These are phyloP conservation scores for Gastrodia elata DNA, from an alignment of 106 monocot genomes.

Conservation along the genomic window DNA sequence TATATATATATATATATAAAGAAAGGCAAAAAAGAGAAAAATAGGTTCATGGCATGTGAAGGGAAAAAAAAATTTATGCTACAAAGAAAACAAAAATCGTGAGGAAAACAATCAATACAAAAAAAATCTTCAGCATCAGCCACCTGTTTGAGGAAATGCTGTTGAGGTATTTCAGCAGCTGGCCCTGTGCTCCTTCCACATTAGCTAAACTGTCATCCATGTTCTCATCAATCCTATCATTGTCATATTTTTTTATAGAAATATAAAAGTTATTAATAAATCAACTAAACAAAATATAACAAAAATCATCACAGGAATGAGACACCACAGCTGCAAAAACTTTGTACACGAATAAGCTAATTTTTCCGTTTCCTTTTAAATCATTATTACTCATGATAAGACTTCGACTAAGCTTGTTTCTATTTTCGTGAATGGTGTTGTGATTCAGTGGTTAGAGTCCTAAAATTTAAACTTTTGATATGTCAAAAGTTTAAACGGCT, in stretches of 20 bases:
- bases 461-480: no score
- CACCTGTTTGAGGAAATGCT: constrained; percentile 91
- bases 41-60: background rate
- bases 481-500: no score
- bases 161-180: constrained; percentile 85
- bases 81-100: constrained; percentile 98
- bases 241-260: no score
- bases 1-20: no score
- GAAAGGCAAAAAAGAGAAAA: background rate
- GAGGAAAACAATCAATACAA: constrained; percentile 87
- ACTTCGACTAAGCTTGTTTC: no score
- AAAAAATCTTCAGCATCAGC: constrained; percentile 99
- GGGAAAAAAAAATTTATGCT: constrained; percentile 39
- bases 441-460: no score
- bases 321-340: background rate
- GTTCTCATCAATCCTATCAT: constrained; percentile 92
- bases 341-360: no score
- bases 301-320: background rate
- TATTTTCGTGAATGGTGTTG: no score
- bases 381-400: no score
- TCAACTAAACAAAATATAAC: background rate
- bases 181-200: constrained; percentile 90
- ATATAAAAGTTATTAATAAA: no score
- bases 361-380: no score
- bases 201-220: constrained; percentile 90